Evolutionary conservation across 768 basidiomycete genomes (phyloP).

Genomic region (Obba rivulosa): DNA sequence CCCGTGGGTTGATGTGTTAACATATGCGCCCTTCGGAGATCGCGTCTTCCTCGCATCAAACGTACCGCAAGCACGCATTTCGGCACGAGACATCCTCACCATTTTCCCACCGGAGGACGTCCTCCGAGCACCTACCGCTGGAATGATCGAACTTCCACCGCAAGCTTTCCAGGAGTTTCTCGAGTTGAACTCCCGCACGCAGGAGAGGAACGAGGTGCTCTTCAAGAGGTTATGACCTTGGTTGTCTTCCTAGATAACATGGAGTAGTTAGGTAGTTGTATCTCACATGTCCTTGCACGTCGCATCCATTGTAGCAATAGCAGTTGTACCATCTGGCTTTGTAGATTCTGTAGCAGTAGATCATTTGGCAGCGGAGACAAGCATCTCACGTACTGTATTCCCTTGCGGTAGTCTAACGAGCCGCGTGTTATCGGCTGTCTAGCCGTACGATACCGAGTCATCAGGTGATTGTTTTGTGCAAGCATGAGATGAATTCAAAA

Average conservation of each 20-base stretch:
- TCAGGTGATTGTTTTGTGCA: too few species aligned
- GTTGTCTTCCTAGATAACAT: background rate
- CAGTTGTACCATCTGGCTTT: too few species aligned
- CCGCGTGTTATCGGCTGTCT: too few species aligned
- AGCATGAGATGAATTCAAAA: too few species aligned
- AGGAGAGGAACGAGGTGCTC: constrained; percentile 51
- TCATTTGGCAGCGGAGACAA: too few species aligned
- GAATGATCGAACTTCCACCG: constrained; percentile 62
- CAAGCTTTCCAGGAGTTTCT: constrained; percentile 55
- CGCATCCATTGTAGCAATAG: too few species aligned
- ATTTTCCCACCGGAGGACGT: constrained; percentile 44
- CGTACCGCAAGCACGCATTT: constrained; percentile 59
- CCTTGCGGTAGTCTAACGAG: too few species aligned
- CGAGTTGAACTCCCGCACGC: constrained; percentile 46
- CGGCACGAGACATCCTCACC: constrained; percentile 51
- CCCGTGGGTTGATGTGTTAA: constrained; percentile 59
- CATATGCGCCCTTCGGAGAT: constrained; percentile 59
- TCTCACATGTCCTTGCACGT: too few species aligned
- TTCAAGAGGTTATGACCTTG: constrained; percentile 21
- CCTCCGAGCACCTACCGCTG: constrained; percentile 26
- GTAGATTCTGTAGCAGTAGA: too few species aligned
- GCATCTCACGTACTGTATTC: too few species aligned
- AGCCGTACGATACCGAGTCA: too few species aligned
- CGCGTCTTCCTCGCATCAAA: constrained; percentile 59
- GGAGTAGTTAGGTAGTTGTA: background rate